A percentile compares a stretch with the other conserved stretches of the same genome.
These are phyloP conservation scores for Suillus fuscotomentosus DNA, from an alignment of 768 basidiomycete genomes.

Conservation along the genomic window DNA sequence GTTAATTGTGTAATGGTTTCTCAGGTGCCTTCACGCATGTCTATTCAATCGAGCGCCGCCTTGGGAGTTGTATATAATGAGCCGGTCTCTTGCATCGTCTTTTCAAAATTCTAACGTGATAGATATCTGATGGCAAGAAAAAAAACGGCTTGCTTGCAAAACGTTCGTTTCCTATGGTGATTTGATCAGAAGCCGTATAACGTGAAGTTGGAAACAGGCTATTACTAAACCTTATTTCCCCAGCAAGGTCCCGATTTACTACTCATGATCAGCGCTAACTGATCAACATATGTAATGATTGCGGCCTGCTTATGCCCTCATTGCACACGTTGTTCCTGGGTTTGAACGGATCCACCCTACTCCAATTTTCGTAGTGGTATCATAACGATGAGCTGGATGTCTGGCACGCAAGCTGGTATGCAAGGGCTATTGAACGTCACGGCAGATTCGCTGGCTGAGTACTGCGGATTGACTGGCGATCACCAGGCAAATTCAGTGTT, in stretches of 20 bases:
- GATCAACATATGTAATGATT: background rate
- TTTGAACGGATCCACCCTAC: background rate
- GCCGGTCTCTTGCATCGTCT: too few species aligned
- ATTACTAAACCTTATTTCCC: background rate
- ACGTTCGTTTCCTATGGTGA: too few species aligned
- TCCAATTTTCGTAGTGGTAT: background rate
- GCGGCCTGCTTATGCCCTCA: background rate
- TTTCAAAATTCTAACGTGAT: too few species aligned
- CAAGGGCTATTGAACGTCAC: slow-evolving; percentile 13
- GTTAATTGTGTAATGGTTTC: too few species aligned
- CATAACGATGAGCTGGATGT: background rate
- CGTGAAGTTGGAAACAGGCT: background rate
- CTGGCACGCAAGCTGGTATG: background rate
- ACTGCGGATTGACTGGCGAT: slow-evolving; percentile 15
- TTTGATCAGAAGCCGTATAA: too few species aligned
- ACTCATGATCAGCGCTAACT: background rate
- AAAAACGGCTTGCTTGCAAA: too few species aligned
- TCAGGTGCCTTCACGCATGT: too few species aligned
- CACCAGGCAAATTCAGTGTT: slow-evolving; percentile 6
- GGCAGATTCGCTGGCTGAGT: slow-evolving; percentile 11
- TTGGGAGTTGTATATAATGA: too few species aligned
- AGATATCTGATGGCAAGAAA: too few species aligned
- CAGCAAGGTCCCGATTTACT: background rate
- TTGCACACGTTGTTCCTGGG: background rate
- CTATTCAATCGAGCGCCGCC: too few species aligned